Base-by-base conservation (phyloP, 805 yeast species). In the Kuraishia borneana region DNA sequence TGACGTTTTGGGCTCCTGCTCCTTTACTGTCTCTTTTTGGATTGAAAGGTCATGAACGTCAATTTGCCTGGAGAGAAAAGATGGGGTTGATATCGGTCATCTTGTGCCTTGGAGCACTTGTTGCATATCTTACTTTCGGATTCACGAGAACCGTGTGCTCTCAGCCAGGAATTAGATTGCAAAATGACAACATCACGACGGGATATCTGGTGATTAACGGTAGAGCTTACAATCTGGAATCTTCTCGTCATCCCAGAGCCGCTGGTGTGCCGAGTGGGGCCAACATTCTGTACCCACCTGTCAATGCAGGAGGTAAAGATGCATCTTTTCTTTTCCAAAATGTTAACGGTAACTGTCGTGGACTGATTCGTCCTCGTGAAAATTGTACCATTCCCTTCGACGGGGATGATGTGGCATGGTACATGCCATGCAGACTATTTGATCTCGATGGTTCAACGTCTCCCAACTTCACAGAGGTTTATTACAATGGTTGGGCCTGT, bases 11-110 rank as follows among this genome's bases (percentile, higher is more conserved):
- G 92, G 94, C 94, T 3, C 95, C 96, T 1, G 71, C 80, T 3
- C 78, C 87, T 0, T 41, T 85, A 22, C 58, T 87, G 46, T 61
- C 60, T 30, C 54, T 83, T 30, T 81, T 74, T 56, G 97, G 97
- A 3, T 68, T 89, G 69, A 69, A 70, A 22, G 75, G 81, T 16
- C 73, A 75, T 44, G 88, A 77, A 30, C 73, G 95, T 39, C 96
- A 88, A 52, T 74, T 76, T 64, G 97, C 97, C 0, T 92, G 98
- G 98, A 71, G 98, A 50, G 98, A 92, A 50, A 89, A 89, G 51
- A 81, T 88, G 36, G 97, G 85, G 2, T 65, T 92, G 30, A 64
- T 89, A 30, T 68, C 92, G 1, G 66, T 87, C 36, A 87, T 89
- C 45, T 42, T 80, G 14, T 68, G 70, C 44, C 59, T 83, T 31